Evolutionary conservation across 2,329 filamentous ascomycete species (phyloP), one percentile per base, ranked within the genome.

Genomic region (Apiospora phragmitis): DNA sequence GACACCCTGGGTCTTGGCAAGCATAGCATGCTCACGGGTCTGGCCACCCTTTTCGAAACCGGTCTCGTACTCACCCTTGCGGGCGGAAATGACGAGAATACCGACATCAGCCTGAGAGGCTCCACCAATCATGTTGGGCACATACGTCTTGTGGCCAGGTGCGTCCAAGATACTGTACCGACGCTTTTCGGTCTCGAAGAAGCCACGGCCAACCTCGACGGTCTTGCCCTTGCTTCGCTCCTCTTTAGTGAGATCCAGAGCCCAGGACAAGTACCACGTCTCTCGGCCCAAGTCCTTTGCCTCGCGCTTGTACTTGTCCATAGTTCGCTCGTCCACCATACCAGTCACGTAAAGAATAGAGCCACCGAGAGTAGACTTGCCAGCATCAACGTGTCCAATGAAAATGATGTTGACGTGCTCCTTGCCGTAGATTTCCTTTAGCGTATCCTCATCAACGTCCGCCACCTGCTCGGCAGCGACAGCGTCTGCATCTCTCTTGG

Each of bases 201-300:
- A 98, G 16, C 94, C 96, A 79, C 95, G 91, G 35, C 96, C 96
- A 75, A 98, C 95, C 83, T 99, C 96, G 74, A 99, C 95, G 7
- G 96, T 99, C 87, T 98, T 99, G 75, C 96, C 96, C 88, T 98
- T 97, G 68, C 93, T 87, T 79, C 97, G 90, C 81, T 99, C 96
- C 82, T 99, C 97, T 83, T 95, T 97, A 76, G 94, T 99, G 81
- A 98, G 82, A 88, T 99, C 96, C 77, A 99, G 89, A 72, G 95
- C 97, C 96, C 97, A 99, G 59, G 96, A 99, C 29, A 99, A 88
- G 82, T 98, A 99, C 96, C 96, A 99, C 4, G 95, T 97, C 85
- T 98, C 96, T 85, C 95, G 93, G 69, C 96, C 96, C 74, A 96
- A 88, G 14, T 98, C 96, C 86, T 97, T 98, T 68, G 96, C 95